phyloP scores from a whole-genome alignment of 768 basidiomycete species.

The Fomitopsis pulvina region DNA sequence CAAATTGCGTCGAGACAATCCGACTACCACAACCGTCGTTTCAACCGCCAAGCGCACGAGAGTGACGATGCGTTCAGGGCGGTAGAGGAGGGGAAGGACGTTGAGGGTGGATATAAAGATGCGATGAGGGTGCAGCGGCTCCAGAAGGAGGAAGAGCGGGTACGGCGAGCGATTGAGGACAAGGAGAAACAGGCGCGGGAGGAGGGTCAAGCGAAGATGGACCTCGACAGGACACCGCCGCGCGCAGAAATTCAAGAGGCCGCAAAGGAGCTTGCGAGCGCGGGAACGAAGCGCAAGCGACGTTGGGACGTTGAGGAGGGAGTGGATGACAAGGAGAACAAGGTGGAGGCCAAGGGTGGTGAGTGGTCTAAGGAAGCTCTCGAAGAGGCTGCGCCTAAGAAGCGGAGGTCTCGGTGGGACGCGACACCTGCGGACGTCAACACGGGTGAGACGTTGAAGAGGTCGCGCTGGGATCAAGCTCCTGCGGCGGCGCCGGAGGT shows the following conservation, averaged over 20 bases:
- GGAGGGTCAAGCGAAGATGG: slow-evolving; percentile 70
- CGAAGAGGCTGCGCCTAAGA: slow-evolving; percentile 75
- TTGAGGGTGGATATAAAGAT: slow-evolving; percentile 91
- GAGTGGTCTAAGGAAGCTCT: slow-evolving; percentile 75
- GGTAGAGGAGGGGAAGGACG: slow-evolving; percentile 56
- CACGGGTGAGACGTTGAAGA: slow-evolving; percentile 68
- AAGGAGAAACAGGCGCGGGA: slow-evolving; percentile 76
- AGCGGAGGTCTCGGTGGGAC: slow-evolving; percentile 95
- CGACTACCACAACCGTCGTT: slow-evolving; percentile 92
- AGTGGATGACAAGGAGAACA: slow-evolving; percentile 59
- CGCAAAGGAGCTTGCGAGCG: slow-evolving; percentile 56
- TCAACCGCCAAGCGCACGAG: slow-evolving; percentile 75
- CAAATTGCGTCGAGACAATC: slow-evolving; percentile 92
- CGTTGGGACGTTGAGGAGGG: slow-evolving; percentile 70
- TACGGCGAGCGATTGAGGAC: slow-evolving; percentile 81
- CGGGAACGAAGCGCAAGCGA: slow-evolving; percentile 74
- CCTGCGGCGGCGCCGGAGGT: slow-evolving; percentile 57
- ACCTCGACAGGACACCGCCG: slow-evolving; percentile 89
- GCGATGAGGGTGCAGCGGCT: slow-evolving; percentile 87
- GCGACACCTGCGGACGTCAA: slow-evolving; percentile 74
- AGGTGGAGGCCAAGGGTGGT: slow-evolving; percentile 48
- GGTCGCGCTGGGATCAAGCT: slow-evolving; percentile 96
- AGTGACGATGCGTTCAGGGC: slow-evolving; percentile 75
- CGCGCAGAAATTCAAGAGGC: slow-evolving; percentile 72
- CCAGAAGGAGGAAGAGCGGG: slow-evolving; percentile 89